Conservation (phyloP, 768 basidiomycete genomes). For the Peribolospora baueri region DNA sequence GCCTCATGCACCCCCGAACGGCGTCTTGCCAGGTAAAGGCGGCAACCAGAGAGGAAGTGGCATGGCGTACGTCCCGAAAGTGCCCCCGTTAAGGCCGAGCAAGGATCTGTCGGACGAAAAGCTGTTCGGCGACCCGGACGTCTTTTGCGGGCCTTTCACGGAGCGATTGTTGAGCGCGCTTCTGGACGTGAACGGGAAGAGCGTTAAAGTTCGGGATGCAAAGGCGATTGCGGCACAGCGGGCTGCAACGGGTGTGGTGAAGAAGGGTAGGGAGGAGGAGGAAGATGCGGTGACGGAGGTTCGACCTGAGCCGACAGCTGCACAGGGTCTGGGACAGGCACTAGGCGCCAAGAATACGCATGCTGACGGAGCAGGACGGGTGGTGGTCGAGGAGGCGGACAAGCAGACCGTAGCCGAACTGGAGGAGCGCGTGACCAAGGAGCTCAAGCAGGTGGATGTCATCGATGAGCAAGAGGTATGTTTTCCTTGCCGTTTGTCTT, state of each 20-base stretch:
- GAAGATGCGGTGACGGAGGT: slow-evolving; percentile 47
- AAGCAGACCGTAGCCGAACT: too few relatives aligned
- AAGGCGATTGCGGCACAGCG: too few relatives aligned
- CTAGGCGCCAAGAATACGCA: too few relatives aligned
- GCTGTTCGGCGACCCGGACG: slow-evolving; percentile 2
- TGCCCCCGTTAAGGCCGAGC: too few relatives aligned
- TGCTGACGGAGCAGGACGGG: background rate
- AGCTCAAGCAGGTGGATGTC: slow-evolving; percentile 17
- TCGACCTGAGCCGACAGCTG: too few relatives aligned
- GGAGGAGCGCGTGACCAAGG: slow-evolving; percentile 13
- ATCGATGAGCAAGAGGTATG: slow-evolving; percentile 19
- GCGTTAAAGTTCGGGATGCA: too few relatives aligned
- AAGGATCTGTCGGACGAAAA: background rate
- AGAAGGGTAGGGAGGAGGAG: slow-evolving; percentile 27
- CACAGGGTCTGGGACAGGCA: too few relatives aligned
- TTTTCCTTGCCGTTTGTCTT: slow-evolving; percentile 37
- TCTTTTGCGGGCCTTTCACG: slow-evolving; percentile 10
- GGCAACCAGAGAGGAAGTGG: too few relatives aligned
- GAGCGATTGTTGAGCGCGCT: slow-evolving; percentile 13
- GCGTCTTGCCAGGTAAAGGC: too few relatives aligned
- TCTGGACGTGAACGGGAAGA: too few relatives aligned
- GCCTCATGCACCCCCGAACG: too few relatives aligned
- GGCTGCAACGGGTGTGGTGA: slow-evolving; percentile 28
- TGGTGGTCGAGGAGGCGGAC: background rate
- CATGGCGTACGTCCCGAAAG: too few relatives aligned